Conservation (phyloP, 2,329 filamentous ascomycete genomes). For the Claviceps arundinis region DNA sequence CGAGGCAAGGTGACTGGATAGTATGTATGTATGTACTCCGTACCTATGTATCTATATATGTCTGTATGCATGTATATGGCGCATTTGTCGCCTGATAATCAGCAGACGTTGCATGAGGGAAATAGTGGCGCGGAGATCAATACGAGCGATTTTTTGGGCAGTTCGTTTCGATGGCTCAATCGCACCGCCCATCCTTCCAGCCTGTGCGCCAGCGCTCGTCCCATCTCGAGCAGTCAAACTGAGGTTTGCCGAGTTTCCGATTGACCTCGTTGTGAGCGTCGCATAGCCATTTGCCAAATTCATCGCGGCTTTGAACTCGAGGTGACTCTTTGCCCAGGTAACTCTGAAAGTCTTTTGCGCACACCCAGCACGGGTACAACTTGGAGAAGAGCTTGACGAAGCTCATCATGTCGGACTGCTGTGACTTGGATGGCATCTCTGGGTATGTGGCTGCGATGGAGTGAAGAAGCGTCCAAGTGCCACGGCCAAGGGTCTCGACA, state of each 20-base stretch:
- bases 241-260: constrained; percentile 74
- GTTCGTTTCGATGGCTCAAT: constrained; percentile 20
- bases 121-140: too few species aligned
- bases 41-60: too few species aligned
- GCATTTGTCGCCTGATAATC: background rate
- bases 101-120: background rate
- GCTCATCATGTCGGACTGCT: constrained; percentile 62
- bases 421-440: constrained; percentile 44
- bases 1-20: background rate
- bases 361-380: constrained; percentile 91
- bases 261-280: constrained; percentile 83
- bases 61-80: background rate
- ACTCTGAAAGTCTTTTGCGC: constrained; percentile 76
- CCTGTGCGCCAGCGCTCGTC: constrained; percentile 91
- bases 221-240: constrained; percentile 84
- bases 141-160: background rate
- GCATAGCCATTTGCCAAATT: constrained; percentile 74
- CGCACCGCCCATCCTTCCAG: constrained; percentile 58
- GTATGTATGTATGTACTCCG: too few species aligned
- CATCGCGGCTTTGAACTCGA: constrained; percentile 41
- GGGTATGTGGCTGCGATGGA: constrained; percentile 84
- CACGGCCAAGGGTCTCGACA: constrained; percentile 73
- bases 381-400: constrained; percentile 75
- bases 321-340: constrained; percentile 69
- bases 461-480: constrained; percentile 88